Conservation (phyloP, 371 early-diverging fungal genomes). For the Circinella umbellata region DNA sequence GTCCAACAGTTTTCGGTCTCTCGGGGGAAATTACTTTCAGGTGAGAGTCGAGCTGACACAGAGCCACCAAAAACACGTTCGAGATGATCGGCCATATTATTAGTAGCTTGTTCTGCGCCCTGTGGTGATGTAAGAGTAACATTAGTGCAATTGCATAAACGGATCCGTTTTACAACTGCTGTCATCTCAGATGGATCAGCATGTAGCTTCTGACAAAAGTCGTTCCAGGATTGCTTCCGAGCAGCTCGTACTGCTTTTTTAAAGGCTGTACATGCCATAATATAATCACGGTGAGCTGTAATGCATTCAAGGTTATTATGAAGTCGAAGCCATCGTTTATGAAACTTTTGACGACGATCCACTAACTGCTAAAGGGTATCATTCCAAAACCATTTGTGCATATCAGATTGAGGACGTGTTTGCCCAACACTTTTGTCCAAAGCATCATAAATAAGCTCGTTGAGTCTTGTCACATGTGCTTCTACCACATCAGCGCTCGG, state of each 20-base stretch:
- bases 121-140: constrained; percentile 4
- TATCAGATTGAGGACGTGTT: background rate
- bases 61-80: background rate
- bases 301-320: constrained; percentile 13
- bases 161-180: constrained; percentile 6
- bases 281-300: constrained; percentile 9
- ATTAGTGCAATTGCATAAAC: background rate
- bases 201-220: constrained; percentile 13
- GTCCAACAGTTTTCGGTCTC: background rate
- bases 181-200: constrained; percentile 5
- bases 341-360: background rate
- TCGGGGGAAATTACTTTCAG: too few species aligned
- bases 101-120: constrained; percentile 5
- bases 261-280: background rate
- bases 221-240: constrained; percentile 21
- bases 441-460: constrained; percentile 9
- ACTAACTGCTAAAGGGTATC: constrained; percentile 13
- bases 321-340: constrained; percentile 9
- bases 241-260: constrained; percentile 1
- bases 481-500: constrained; percentile 3
- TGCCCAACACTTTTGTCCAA: constrained; percentile 16
- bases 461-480: background rate
- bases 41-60: too few species aligned
- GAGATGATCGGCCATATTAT: constrained; percentile 4
- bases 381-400: constrained; percentile 18